Evolutionary conservation across 306 rosid genomes (phyloP).

Genomic region (cucumber (Cucumis sativus)): DNA sequence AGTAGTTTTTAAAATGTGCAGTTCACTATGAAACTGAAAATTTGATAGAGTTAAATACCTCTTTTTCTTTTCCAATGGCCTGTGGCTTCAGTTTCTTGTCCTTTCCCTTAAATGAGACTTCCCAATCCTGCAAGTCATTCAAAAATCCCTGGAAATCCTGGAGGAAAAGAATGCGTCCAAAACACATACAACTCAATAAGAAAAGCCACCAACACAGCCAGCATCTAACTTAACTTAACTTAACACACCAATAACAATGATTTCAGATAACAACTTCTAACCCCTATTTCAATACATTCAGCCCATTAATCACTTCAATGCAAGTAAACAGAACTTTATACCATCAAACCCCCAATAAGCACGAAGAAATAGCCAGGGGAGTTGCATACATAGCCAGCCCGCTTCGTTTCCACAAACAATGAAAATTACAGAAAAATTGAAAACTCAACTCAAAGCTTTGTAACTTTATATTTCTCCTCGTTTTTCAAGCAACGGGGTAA

Average conservation of each 20-base stretch:
- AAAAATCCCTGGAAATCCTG: conserved; percentile 95
- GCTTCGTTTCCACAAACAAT: neutral
- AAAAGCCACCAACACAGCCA: neutral
- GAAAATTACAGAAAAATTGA: neutral
- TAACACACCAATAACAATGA: neutral
- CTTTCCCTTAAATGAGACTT: conserved; percentile 56
- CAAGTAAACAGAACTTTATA: neutral
- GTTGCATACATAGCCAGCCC: neutral
- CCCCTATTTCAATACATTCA: neutral
- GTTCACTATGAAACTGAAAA: neutral
- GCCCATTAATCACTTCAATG: neutral
- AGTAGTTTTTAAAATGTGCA: neutral
- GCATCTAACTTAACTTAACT: neutral
- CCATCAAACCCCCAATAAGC: neutral
- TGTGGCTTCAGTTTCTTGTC: conserved; percentile 29
- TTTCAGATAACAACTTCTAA: neutral
- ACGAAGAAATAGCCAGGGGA: neutral
- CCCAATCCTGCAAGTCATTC: conserved; percentile 97
- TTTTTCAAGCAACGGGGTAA: neutral
- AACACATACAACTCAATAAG: conserved; percentile 4
- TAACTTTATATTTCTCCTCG: neutral
- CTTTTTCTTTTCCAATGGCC: conserved; percentile 28
- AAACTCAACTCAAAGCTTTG: neutral
- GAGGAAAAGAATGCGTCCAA: conserved; percentile 5
- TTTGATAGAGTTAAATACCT: conserved; percentile 26